Conservation (phyloP, 352 stramenopile species). For the Achlya hypogyna region DNA sequence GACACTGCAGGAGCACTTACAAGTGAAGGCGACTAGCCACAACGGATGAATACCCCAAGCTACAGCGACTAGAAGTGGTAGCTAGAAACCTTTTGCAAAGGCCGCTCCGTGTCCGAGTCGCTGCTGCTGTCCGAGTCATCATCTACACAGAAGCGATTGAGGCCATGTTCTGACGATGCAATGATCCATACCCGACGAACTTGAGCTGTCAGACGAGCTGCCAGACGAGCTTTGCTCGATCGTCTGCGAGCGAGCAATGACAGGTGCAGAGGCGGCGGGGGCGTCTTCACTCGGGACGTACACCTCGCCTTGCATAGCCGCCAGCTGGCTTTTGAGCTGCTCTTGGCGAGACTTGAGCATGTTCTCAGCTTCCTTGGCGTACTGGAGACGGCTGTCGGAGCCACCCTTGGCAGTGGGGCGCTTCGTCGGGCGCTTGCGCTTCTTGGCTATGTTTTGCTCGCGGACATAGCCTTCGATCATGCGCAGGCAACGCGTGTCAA, state of each 20-base stretch:
- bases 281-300: conserved; percentile 19
- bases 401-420: conserved; percentile 19
- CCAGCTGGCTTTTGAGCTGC: conserved; percentile 68
- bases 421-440: conserved; percentile 58
- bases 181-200: conserved; percentile 12
- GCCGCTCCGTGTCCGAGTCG: conserved; percentile 59
- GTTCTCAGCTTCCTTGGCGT: conserved; percentile 66
- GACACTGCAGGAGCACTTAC: conserved; percentile 43
- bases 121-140: conserved; percentile 70
- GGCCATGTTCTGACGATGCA: conserved; percentile 42
- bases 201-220: conserved; percentile 20
- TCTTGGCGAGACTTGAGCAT: conserved; percentile 68
- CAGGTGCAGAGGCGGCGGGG: neutral
- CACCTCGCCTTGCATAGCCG: conserved; percentile 52
- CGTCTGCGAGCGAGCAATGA: conserved; percentile 9
- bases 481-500: conserved; percentile 75
- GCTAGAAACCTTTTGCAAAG: conserved; percentile 79
- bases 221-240: conserved; percentile 23
- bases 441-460: conserved; percentile 81
- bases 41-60: conserved; percentile 22
- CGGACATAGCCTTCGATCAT: conserved; percentile 86
- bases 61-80: conserved; percentile 25
- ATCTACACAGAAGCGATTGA: conserved; percentile 70
- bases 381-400: conserved; percentile 66
- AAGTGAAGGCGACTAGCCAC: conserved; percentile 43